phyloP scores from a whole-genome alignment of 305 asterid species.

The Solanum hybrid region DNA sequence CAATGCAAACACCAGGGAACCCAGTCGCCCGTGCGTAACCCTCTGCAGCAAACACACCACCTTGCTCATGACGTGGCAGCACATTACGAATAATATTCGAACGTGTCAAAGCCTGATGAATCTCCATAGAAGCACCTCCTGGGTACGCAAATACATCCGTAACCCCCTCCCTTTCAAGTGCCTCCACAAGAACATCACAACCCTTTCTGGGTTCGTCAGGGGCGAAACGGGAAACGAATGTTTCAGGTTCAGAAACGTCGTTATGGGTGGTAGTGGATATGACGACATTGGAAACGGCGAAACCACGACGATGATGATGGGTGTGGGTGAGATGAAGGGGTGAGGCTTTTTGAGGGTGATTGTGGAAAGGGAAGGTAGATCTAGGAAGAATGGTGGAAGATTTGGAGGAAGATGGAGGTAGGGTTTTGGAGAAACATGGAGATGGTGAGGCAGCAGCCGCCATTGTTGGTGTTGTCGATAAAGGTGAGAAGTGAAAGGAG shows the following conservation, averaged over 20 bases:
- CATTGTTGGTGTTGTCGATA: background rate
- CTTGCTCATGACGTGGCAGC: conserved; percentile 48
- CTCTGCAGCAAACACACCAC: conserved; percentile 46
- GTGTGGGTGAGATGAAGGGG: background rate
- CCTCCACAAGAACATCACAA: conserved; percentile 38
- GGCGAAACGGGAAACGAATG: conserved; percentile 3
- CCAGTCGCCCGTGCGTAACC: conserved; percentile 46
- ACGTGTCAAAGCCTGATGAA: conserved; percentile 39
- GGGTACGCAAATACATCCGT: conserved; percentile 45
- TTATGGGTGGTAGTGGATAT: background rate
- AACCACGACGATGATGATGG: background rate
- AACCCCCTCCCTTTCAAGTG: conserved; percentile 41
- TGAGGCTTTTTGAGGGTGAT: background rate
- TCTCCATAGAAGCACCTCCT: conserved; percentile 45
- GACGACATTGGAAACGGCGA: background rate
- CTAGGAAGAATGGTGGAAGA: background rate
- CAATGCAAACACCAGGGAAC: conserved; percentile 34
- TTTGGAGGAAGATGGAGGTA: background rate
- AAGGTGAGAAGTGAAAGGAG: background rate
- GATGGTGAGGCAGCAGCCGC: background rate
- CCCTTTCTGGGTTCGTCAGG: conserved; percentile 33
- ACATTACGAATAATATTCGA: conserved; percentile 29
- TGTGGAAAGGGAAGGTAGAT: background rate
- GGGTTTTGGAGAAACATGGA: background rate
- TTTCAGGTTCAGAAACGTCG: background rate